These are phyloP conservation scores for Tephrocybe sp. DNA, from an alignment of 768 basidiomycete genomes.

Conservation along the genomic window DNA sequence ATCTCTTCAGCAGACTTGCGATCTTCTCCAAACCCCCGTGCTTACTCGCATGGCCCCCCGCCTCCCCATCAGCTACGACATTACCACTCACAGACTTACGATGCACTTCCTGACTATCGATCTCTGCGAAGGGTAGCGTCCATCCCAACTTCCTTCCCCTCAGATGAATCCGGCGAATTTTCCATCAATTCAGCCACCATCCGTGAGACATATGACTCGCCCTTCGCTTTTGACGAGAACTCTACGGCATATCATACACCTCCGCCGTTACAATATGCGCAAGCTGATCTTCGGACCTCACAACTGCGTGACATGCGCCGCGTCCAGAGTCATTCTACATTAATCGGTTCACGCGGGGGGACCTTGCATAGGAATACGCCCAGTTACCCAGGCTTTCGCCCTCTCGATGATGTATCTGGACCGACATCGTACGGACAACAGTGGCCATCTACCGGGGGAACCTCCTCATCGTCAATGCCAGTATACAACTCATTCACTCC, in stretches of 20 bases:
- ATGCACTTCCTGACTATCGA: conserved; percentile 6
- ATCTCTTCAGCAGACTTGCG: conserved; percentile 23
- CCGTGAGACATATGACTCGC: conserved; percentile 8
- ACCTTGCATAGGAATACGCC: conserved; percentile 1
- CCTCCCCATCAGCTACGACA: conserved; percentile 5
- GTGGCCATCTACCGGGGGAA: conserved; percentile 11
- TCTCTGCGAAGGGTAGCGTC: conserved; percentile 17
- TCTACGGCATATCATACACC: not conserved
- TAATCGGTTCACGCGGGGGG: conserved; percentile 15
- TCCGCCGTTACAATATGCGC: conserved; percentile 9
- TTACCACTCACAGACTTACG: conserved; percentile 7
- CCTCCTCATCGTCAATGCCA: conserved; percentile 10
- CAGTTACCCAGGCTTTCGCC: conserved; percentile 6
- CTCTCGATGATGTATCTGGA: conserved; percentile 6
- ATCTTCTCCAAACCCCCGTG: conserved; percentile 11
- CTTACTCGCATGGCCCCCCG: conserved; percentile 11
- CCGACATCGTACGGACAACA: conserved; percentile 11
- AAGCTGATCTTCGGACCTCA: conserved; percentile 8
- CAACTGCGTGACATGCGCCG: conserved; percentile 21
- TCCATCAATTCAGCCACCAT: conserved; percentile 3
- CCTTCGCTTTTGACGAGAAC: conserved; percentile 3
- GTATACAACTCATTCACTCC: conserved; percentile 9
- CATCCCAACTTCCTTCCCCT: conserved; percentile 13
- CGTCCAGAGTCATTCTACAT: conserved; percentile 25
- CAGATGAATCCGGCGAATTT: conserved; percentile 4